A percentile compares a stretch with the other conserved stretches of the same genome.
Conservation (phyloP, 106 monocot genomes). For the Vanilla planifolia region DNA sequence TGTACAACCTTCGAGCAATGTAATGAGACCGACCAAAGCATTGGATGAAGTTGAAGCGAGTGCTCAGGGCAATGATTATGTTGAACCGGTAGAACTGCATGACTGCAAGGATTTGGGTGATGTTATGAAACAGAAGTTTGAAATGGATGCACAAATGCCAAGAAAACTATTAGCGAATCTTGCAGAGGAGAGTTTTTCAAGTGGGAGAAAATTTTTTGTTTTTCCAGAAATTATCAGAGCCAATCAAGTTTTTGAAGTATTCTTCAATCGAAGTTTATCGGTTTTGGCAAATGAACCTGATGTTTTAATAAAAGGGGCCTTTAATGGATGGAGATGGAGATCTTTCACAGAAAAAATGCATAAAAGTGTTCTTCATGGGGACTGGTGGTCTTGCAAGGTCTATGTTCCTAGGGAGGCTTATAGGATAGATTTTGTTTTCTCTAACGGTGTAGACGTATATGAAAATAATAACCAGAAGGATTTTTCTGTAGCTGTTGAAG, state of each 20-base stretch:
- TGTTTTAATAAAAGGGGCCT: slow-evolving; percentile 73
- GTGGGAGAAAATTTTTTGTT: slow-evolving; percentile 57
- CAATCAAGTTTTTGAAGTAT: slow-evolving; percentile 49
- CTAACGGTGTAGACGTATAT: slow-evolving; percentile 59
- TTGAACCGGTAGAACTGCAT: slow-evolving; percentile 6
- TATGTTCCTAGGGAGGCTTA: slow-evolving; percentile 81
- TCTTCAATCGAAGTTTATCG: slow-evolving; percentile 57
- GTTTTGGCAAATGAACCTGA: slow-evolving; percentile 46
- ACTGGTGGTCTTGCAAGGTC: slow-evolving; percentile 86
- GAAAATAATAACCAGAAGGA: slow-evolving; percentile 76
- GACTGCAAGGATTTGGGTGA: not conserved
- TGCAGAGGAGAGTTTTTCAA: slow-evolving; percentile 38
- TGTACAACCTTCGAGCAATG: slow-evolving; percentile 15
- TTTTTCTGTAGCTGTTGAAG: slow-evolving; percentile 50
- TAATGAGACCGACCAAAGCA: slow-evolving; percentile 6
- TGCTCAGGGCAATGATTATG: slow-evolving; percentile 5
- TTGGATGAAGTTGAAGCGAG: slow-evolving; percentile 20
- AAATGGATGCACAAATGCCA: slow-evolving; percentile 35
- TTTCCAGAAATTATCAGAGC: slow-evolving; percentile 48
- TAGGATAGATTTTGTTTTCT: slow-evolving; percentile 87
- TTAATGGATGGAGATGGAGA: slow-evolving; percentile 90
- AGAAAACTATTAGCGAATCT: slow-evolving; percentile 48
- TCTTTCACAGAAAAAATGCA: slow-evolving; percentile 60
- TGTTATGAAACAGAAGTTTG: slow-evolving; percentile 10
- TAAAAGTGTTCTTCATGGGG: slow-evolving; percentile 59